Base-by-base conservation (phyloP, 345 rosid species). In the Brassica napus region DNA sequence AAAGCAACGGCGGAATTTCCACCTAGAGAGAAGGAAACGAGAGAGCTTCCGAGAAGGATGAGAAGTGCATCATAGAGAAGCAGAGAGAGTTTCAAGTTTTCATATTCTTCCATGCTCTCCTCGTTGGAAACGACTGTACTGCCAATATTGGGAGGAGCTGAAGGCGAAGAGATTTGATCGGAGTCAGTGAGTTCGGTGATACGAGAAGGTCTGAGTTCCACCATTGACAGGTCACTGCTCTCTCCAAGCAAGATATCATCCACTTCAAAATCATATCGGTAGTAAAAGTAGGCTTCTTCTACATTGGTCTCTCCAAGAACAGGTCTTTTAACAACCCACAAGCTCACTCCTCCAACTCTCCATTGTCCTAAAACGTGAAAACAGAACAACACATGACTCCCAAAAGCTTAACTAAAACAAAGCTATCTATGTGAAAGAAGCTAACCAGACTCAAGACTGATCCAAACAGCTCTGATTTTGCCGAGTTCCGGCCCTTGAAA, bases 51-150 rank as follows among this genome's bases (percentile, higher is more conserved):
- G 0, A 75, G 8, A 35, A 84, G 28, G 54, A 89, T 83, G 61
- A 94, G 86, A 77, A 74, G 10, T 2, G 71, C 85, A 70, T 82
- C 85, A 12, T 82, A 82, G 5, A 82, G 82, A 37, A 94, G 76
- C 82, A 92, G 76, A 24, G 98, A 94, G 72, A 86, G 64, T 75
- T 94, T 94, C 86, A 94, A 81, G 84, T 88, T 89, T 65, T 87
- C 83, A 32, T 94, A 94, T 65, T 89, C 92, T 84, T 84, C 90
- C 97, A 94, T 87, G 88, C 95, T 92, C 85, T 92, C 85, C 77
- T 92, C 89, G 2, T 82, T 89, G 7, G 93, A 86, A 4, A 83
- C 66, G 3, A 4, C 42, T 55, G 69, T 35, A 67, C 49, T 5
- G 30, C 64, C 76, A 30, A 65, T 35, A 30, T 18, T 26, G 31